phyloP scores from a whole-genome alignment of 2,329 filamentous ascomycete species.

The Dryadomyces quercus-mongolicae region DNA sequence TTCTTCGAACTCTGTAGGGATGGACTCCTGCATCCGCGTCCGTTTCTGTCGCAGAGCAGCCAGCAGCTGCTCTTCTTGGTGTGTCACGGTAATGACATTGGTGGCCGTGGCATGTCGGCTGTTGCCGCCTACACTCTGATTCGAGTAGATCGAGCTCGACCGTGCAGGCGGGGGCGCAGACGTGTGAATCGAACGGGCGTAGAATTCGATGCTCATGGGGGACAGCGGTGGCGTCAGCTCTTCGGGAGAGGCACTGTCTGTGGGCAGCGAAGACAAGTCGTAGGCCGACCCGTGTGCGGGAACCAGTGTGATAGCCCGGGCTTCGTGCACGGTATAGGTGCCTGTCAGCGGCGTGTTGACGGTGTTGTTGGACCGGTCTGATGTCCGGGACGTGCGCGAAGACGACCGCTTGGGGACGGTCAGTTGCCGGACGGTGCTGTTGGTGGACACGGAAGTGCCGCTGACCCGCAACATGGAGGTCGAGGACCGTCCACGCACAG shows the following conservation, averaged over 20 bases:
- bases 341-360: neutral
- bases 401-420: constrained; percentile 9
- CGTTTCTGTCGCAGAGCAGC: constrained; percentile 44
- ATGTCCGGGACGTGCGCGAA: constrained; percentile 25
- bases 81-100: constrained; percentile 41
- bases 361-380: constrained; percentile 8
- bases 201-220: constrained; percentile 38
- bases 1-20: constrained; percentile 30
- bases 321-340: constrained; percentile 20
- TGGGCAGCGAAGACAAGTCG: neutral
- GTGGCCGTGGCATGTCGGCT: constrained; percentile 8
- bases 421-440: constrained; percentile 2
- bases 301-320: constrained; percentile 25
- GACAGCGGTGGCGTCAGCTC: constrained; percentile 34
- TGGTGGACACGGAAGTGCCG: constrained; percentile 15
- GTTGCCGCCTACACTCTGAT: constrained; percentile 11
- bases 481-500: constrained; percentile 1
- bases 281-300: constrained; percentile 14
- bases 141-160: constrained; percentile 20
- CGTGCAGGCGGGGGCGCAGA: too few species aligned
- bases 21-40: constrained; percentile 39
- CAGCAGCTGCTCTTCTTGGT: constrained; percentile 45
- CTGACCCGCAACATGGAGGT: constrained; percentile 17
- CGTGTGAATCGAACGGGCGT: constrained; percentile 23
- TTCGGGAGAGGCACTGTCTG: neutral